Evolutionary conservation across 495 filamentous ascomycete species (phyloP).

Genomic region (Xylaria scruposa): DNA sequence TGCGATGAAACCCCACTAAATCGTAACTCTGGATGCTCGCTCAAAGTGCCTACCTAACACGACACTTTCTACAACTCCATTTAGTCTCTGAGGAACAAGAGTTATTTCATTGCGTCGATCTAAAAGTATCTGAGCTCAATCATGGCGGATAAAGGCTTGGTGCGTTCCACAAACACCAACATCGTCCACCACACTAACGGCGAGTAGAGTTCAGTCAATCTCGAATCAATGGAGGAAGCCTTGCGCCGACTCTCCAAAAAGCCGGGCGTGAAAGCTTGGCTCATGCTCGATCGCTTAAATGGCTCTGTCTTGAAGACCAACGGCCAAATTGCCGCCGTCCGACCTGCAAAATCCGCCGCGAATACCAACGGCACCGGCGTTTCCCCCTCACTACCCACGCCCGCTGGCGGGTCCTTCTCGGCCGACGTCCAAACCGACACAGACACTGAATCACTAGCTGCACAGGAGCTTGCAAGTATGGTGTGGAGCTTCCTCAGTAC

Average conservation of each 20-base stretch:
- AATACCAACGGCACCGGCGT: conserved; percentile 30
- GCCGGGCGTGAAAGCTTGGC: conserved; percentile 67
- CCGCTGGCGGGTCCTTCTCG: conserved; percentile 45
- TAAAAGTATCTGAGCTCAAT: neutral
- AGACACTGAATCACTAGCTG: conserved; percentile 46
- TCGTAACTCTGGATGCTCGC: neutral
- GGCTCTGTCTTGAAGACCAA: conserved; percentile 69
- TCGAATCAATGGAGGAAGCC: conserved; percentile 54
- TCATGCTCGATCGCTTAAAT: conserved; percentile 64
- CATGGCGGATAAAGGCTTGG: conserved; percentile 37
- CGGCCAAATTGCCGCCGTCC: conserved; percentile 59
- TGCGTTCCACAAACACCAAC: conserved; percentile 16
- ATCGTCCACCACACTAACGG: neutral
- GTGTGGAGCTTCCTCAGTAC: conserved; percentile 66
- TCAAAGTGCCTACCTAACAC: neutral
- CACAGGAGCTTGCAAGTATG: conserved; percentile 65
- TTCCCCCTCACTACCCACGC: conserved; percentile 39
- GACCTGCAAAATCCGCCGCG: conserved; percentile 42
- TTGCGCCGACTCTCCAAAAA: conserved; percentile 68
- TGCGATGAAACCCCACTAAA: conserved; percentile 6
- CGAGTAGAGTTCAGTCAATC: conserved; percentile 32
- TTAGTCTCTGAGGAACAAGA: neutral
- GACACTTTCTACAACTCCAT: neutral
- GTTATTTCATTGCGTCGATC: neutral
- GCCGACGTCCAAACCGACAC: conserved; percentile 42